phyloP scores from a whole-genome alignment of 352 stramenopile genomes.

The Pythium brassicae region DNA sequence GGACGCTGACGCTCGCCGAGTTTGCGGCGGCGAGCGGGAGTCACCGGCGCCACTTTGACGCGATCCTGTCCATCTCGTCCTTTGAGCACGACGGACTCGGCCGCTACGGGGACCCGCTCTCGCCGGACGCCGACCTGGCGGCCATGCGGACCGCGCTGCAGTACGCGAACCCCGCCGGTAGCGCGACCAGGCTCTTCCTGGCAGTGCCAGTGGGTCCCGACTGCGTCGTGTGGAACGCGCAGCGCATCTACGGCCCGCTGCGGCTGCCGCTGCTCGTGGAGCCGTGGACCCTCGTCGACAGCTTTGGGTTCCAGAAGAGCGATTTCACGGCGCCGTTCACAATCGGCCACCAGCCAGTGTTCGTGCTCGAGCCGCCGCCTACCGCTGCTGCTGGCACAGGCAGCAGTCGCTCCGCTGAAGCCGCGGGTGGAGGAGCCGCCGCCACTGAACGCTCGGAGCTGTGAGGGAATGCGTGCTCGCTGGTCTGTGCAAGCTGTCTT shows the following conservation, averaged over 20 bases:
- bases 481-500: too few species aligned
- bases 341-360: conserved; percentile 26
- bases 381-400: background rate
- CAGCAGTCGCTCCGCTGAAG: background rate
- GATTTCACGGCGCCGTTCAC: conserved; percentile 31
- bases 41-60: conserved; percentile 19
- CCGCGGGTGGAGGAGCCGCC: background rate
- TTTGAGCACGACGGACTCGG: conserved; percentile 76
- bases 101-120: conserved; percentile 59
- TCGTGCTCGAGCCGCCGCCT: conserved; percentile 23
- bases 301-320: conserved; percentile 23
- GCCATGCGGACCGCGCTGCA: conserved; percentile 33
- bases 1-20: conserved; percentile 30
- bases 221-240: conserved; percentile 48
- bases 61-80: conserved; percentile 29
- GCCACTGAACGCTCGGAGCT: background rate
- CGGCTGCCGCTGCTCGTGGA: conserved; percentile 44
- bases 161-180: conserved; percentile 15
- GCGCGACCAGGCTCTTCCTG: conserved; percentile 27
- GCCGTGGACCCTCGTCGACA: conserved; percentile 33
- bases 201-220: conserved; percentile 46
- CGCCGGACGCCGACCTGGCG: conserved; percentile 48
- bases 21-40: conserved; percentile 12
- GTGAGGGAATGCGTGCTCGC: background rate
- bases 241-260: conserved; percentile 46